A percentile compares a stretch with the other conserved stretches of the same genome.
Evolutionary conservation across 164 flowering plant species (phyloP).

Genomic region (Vitis cinerea): DNA sequence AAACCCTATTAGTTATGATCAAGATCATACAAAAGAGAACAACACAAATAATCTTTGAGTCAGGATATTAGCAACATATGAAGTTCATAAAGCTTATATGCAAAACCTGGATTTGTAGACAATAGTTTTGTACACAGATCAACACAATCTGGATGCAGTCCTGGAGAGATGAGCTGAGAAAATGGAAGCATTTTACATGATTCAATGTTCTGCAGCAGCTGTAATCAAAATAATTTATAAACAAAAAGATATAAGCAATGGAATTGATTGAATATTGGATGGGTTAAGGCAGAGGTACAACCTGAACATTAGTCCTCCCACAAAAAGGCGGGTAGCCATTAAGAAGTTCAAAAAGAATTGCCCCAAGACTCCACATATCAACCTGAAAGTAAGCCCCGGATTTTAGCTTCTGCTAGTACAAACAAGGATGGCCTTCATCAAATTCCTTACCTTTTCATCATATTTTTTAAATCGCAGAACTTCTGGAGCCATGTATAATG

Average conservation of each 20-base stretch:
- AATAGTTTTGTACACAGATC: slow-evolving; percentile 57
- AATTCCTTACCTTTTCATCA: slow-evolving; percentile 49
- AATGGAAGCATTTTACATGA: slow-evolving; percentile 47
- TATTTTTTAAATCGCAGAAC: slow-evolving; percentile 57
- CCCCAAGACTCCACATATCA: slow-evolving; percentile 77
- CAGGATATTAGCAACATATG: neutral
- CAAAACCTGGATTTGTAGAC: slow-evolving; percentile 48
- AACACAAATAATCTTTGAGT: no score
- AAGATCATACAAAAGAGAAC: no score
- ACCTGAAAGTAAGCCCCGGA: slow-evolving; percentile 30
- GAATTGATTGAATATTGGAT: no score
- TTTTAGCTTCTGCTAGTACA: neutral
- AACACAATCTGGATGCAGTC: slow-evolving; percentile 44
- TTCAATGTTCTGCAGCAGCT: slow-evolving; percentile 53
- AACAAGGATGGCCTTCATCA: neutral
- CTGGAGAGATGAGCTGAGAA: slow-evolving; percentile 32
- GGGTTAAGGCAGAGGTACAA: slow-evolving; percentile 9
- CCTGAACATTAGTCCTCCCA: slow-evolving; percentile 71
- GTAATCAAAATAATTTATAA: slow-evolving; percentile 12
- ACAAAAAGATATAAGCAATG: neutral
- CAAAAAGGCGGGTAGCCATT: slow-evolving; percentile 65
- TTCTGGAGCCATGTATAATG: slow-evolving; percentile 79
- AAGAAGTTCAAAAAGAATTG: slow-evolving; percentile 65
- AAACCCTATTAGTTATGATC: neutral
- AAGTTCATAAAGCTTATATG: neutral